phyloP scores from a whole-genome alignment of 768 basidiomycete species.

The Sistotremastrum suecicum region DNA sequence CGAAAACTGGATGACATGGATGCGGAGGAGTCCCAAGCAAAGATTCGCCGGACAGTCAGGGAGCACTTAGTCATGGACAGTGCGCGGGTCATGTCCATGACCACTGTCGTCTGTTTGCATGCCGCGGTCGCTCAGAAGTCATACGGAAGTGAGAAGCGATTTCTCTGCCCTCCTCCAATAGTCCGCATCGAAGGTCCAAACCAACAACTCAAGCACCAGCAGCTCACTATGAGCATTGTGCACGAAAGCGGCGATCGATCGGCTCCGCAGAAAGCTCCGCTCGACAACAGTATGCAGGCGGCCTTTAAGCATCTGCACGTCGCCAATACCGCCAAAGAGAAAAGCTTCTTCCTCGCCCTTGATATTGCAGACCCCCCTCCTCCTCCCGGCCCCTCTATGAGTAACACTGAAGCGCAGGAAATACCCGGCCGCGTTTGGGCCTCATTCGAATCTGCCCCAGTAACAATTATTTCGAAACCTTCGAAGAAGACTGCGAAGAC shows the following conservation, averaged over 20 bases:
- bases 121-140: conserved; percentile 94
- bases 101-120: conserved; percentile 79
- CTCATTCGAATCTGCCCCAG: conserved; percentile 81
- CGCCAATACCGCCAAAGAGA: conserved; percentile 76
- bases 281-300: conserved; percentile 74
- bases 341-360: conserved; percentile 77
- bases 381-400: conserved; percentile 31
- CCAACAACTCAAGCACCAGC: conserved; percentile 69
- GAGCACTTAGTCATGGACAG: conserved; percentile 71
- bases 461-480: conserved; percentile 93
- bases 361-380: conserved; percentile 70
- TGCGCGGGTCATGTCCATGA: conserved; percentile 70
- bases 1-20: conserved; percentile 59
- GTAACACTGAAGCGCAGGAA: conserved; percentile 22
- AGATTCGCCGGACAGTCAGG: conserved; percentile 75
- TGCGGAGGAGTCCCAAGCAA: conserved; percentile 52
- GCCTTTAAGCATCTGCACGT: conserved; percentile 90
- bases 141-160: conserved; percentile 90
- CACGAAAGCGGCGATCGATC: conserved; percentile 73
- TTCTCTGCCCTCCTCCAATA: conserved; percentile 85
- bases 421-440: conserved; percentile 69
- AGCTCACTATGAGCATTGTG: conserved; percentile 75
- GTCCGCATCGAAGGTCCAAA: conserved; percentile 86
- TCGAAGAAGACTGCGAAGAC: conserved; percentile 96
- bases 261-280: conserved; percentile 69